These are phyloP conservation scores for Ascobolus immersus DNA, from an alignment of 495 filamentous ascomycete genomes.

Conservation along the genomic window DNA sequence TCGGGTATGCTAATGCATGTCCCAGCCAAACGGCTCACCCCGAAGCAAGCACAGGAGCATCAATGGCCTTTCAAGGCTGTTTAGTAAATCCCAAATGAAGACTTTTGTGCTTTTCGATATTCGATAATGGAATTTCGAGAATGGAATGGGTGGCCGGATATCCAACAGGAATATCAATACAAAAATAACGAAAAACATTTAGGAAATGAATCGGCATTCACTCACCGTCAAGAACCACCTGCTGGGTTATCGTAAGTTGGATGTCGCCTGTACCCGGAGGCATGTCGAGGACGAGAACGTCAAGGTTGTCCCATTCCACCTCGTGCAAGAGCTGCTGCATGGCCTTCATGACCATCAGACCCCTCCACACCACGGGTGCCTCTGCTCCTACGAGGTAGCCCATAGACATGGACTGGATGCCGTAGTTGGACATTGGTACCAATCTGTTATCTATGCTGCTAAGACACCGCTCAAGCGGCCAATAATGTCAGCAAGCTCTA, in stretches of 20 bases:
- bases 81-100: too few relatives aligned
- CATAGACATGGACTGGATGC: constrained; percentile 94
- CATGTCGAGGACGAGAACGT: constrained; percentile 71
- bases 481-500: too few relatives aligned
- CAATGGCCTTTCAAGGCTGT: constrained; percentile 1
- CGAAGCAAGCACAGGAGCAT: background rate
- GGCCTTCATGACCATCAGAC: constrained; percentile 93
- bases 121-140: background rate
- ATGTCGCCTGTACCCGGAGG: constrained; percentile 89
- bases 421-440: constrained; percentile 78
- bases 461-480: too few relatives aligned
- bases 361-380: constrained; percentile 79
- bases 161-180: too few relatives aligned
- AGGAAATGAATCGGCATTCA: background rate
- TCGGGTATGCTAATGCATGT: too few relatives aligned
- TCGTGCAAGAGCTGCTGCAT: constrained; percentile 84
- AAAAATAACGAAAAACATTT: too few relatives aligned
- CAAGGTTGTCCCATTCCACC: constrained; percentile 56
- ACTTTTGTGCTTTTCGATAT: too few relatives aligned
- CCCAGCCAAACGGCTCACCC: background rate
- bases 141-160: background rate
- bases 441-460: constrained; percentile 41
- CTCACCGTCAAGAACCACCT: constrained; percentile 54
- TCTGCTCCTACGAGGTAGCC: constrained; percentile 65
- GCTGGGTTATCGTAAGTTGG: constrained; percentile 80